Evolutionary conservation across 148 eudicot species (phyloP).

Genomic region (Persicaria maculosa): DNA sequence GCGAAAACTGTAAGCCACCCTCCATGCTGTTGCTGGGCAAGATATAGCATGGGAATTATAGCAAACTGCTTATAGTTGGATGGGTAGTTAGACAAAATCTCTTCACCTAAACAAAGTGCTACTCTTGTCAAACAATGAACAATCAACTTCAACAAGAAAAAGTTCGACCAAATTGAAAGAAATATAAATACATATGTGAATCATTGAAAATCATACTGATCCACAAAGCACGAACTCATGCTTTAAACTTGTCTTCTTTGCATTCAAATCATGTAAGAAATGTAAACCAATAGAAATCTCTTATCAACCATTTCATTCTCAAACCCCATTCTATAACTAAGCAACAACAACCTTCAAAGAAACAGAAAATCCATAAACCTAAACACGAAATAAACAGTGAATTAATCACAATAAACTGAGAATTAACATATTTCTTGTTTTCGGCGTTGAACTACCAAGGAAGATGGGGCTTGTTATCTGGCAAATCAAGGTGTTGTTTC

Average conservation of each 20-base stretch:
- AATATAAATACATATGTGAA: not conserved
- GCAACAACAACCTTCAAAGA: not conserved
- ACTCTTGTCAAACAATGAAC: not conserved
- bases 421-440: conserved; percentile 53
- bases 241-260: not conserved
- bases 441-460: conserved; percentile 65
- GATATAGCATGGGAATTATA: conserved; percentile 89
- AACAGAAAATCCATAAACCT: not conserved
- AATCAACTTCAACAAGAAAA: not conserved
- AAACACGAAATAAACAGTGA: not conserved
- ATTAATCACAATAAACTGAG: not conserved
- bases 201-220: not conserved
- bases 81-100: conserved; percentile 82
- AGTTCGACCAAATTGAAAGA: not conserved
- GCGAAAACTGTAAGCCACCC: conserved; percentile 99
- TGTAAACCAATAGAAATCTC: not conserved
- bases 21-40: conserved; percentile 97
- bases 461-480: conserved; percentile 72
- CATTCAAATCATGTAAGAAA: not conserved
- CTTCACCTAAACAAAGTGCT: conserved; percentile 47
- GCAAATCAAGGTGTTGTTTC: conserved; percentile 71
- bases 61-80: conserved; percentile 98
- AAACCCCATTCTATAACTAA: not conserved
- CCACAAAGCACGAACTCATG: not conserved
- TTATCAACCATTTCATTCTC: not conserved